Evolutionary conservation across 495 filamentous ascomycete genomes (phyloP), one percentile per base, ranked within the genome.

Genomic region (Xylaria longipes): DNA sequence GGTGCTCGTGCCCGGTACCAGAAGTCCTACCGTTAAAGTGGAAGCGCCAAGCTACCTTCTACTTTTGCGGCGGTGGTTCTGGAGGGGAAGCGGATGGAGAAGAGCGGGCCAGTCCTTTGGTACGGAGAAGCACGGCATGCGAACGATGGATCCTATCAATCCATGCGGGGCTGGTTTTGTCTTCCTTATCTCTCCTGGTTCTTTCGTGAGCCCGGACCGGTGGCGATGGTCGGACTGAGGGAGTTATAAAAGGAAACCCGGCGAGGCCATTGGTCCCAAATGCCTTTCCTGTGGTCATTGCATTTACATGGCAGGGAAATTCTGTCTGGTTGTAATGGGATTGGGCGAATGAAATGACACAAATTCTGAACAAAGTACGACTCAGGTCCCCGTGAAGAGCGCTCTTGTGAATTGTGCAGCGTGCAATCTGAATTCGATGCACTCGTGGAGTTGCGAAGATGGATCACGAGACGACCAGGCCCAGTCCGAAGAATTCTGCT

Each of bases 1-100:
- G 96, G 96, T 89, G 96, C 96, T 77, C 92, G 96, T 79, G 87
- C 96, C 80, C 91, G 94, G 80, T 99, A 95, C 94, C 96, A 99
- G 88, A 99, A 90, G 83, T 90, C 88, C 75, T 90, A 90, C 82
- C 88, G 88, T 89, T 90, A 87, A 89, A 75, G 71, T 63, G 31
- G 27, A 57, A 65, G 20, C 60, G 61, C 25, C 11, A 46, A n/a
- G 69, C 39, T 65, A 27, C 29, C 48, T 60, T 72, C 45, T 72
- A 63, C 70, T 68, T 68, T 29, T 62, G 67, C 67, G 71, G 71
- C 45, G 37, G 35, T 45, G 61, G 45, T 67, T 65, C 54, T 72
- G 73, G 74, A 15, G 54, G 69, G 52, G 39, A 66, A 52, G 69
- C 69, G 57, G 48, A 70, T 68, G 56, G 57, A 56, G 41, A 58